phyloP scores from a whole-genome alignment of 2,329 filamentous ascomycete species.

The Lachnellula willkommii region DNA sequence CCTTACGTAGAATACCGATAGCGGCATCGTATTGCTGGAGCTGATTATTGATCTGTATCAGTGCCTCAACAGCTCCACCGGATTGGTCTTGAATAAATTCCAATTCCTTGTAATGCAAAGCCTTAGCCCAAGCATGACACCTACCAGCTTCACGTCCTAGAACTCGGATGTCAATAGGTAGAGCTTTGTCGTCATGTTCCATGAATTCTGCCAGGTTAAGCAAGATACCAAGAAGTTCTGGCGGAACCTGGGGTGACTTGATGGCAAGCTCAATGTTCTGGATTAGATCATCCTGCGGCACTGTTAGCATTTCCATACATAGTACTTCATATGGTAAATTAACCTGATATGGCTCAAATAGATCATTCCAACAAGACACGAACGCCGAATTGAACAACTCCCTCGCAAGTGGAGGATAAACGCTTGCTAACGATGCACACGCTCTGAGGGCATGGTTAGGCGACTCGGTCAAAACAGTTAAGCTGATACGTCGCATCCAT shows the following conservation, averaged over 20 bases:
- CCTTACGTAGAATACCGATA: constrained; percentile 94
- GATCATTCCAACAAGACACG: constrained; percentile 96
- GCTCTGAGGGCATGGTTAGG: constrained; percentile 92
- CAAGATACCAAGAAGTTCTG: constrained; percentile 88
- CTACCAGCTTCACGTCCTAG: constrained; percentile 91
- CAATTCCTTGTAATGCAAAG: constrained; percentile 96
- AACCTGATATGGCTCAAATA: constrained; percentile 87
- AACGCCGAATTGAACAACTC: constrained; percentile 99
- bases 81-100: constrained; percentile 98
- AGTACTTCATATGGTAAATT: constrained; percentile 1
- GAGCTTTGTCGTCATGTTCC: constrained; percentile 98
- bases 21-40: constrained; percentile 97
- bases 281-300: constrained; percentile 71
- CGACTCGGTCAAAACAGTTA: constrained; percentile 89
- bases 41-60: constrained; percentile 99
- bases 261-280: constrained; percentile 93
- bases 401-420: constrained; percentile 84
- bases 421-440: constrained; percentile 83
- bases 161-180: constrained; percentile 94
- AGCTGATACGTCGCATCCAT: constrained; percentile 95
- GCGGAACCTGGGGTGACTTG: constrained; percentile 90
- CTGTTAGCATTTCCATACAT: background rate
- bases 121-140: constrained; percentile 97
- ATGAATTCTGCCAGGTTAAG: constrained; percentile 98
- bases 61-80: constrained; percentile 86